Percentiles rank a stretch among this genome's conserved stretches.
Conservation (phyloP, 768 basidiomycete species). For the Collybiopsis luxurians region DNA sequence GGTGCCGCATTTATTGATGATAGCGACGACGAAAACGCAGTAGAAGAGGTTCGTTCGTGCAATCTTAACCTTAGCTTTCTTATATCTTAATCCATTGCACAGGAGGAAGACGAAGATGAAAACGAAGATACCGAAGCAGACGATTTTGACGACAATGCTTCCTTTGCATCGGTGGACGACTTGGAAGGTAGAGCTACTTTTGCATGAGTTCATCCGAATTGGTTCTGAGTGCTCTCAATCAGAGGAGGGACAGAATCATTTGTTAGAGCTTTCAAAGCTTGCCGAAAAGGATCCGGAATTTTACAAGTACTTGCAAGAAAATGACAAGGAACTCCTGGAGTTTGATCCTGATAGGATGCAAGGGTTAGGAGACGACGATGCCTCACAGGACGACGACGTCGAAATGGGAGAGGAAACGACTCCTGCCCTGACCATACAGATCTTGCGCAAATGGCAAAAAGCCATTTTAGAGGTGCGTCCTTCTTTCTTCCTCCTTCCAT, state of each 20-base stretch:
- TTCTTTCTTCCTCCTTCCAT: neutral
- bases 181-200: constrained; percentile 51
- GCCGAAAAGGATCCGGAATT: constrained; percentile 99
- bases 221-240: constrained; percentile 8
- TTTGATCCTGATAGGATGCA: constrained; percentile 54
- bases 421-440: constrained; percentile 64
- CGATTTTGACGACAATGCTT: constrained; percentile 52
- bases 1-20: constrained; percentile 71
- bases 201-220: neutral
- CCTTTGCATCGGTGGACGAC: constrained; percentile 78
- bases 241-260: constrained; percentile 76
- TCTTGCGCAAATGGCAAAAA: constrained; percentile 84
- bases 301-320: constrained; percentile 96
- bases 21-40: constrained; percentile 44
- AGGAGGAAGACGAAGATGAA: constrained; percentile 34
- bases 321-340: constrained; percentile 87
- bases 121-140: constrained; percentile 34
- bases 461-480: constrained; percentile 72
- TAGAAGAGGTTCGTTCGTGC: constrained; percentile 28
- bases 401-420: constrained; percentile 47
- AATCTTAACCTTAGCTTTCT: neutral
- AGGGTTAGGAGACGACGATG: constrained; percentile 41
- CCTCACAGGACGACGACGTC: constrained; percentile 43
- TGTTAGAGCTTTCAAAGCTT: constrained; percentile 80
- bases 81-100: neutral